Conservation (phyloP, 495 filamentous ascomycete species). For the Penicillium manginii region DNA sequence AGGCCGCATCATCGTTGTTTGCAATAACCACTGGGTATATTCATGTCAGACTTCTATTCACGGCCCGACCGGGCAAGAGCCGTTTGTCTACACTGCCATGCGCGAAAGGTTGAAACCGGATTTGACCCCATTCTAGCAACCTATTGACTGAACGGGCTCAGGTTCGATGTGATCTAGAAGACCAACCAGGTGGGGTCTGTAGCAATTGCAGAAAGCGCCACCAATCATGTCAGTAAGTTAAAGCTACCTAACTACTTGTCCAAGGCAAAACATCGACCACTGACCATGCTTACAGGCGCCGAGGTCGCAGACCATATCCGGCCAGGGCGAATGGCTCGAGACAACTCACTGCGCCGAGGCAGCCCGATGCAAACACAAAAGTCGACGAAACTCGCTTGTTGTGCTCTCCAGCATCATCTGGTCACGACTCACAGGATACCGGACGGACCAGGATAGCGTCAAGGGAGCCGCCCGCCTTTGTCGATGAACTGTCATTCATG, state of each 20-base stretch:
- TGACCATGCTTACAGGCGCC: neutral
- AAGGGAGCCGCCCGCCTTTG: constrained; percentile 8
- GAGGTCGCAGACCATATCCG: constrained; percentile 5
- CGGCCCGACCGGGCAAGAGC: constrained; percentile 2
- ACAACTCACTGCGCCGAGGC: neutral
- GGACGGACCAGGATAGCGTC: neutral
- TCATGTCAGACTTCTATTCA: constrained; percentile 3
- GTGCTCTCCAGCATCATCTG: neutral
- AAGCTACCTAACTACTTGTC: neutral
- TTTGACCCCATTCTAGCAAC: constrained; percentile 1
- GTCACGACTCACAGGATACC: neutral
- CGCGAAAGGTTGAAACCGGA: constrained; percentile 1
- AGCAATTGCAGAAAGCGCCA: constrained; percentile 14
- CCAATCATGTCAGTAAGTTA: constrained; percentile 9
- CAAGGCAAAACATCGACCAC: neutral
- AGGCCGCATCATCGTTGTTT: neutral
- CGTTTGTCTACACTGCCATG: constrained; percentile 10
- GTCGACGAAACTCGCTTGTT: neutral
- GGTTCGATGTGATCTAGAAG: constrained; percentile 18
- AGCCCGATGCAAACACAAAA: neutral
- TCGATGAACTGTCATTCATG: constrained; percentile 10
- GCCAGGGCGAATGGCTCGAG: neutral
- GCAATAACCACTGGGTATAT: neutral
- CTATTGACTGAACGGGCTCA: neutral
- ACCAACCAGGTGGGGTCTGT: constrained; percentile 8